These are phyloP conservation scores for Teratosphaeria zuluensis DNA, from an alignment of 2,329 filamentous ascomycete species.

Conservation along the genomic window DNA sequence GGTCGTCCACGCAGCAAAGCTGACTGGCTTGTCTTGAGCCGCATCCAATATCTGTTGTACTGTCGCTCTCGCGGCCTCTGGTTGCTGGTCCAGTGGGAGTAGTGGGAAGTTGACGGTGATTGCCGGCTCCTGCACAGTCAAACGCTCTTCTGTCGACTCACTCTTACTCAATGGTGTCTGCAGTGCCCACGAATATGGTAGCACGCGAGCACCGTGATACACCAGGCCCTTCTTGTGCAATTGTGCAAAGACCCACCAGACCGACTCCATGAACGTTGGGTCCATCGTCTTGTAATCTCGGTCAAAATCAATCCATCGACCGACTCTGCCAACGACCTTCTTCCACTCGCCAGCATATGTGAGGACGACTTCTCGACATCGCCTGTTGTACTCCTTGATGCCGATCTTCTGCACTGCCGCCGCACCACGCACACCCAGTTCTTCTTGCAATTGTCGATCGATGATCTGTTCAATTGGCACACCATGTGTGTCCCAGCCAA, in stretches of 20 bases:
- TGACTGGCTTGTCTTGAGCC: constrained; percentile 50
- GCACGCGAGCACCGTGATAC: constrained; percentile 82
- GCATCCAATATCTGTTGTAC: constrained; percentile 22
- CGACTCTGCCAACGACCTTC: constrained; percentile 74
- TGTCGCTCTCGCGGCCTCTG: constrained; percentile 17
- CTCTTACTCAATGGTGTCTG: constrained; percentile 88
- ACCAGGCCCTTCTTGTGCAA: constrained; percentile 82
- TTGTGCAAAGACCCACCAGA: constrained; percentile 96
- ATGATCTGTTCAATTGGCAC: constrained; percentile 95
- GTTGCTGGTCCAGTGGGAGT: constrained; percentile 30
- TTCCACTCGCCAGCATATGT: constrained; percentile 81
- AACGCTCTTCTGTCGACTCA: constrained; percentile 90
- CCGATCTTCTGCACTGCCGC: constrained; percentile 81
- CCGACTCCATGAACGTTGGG: constrained; percentile 85
- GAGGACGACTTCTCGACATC: constrained; percentile 91
- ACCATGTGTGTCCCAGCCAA: constrained; percentile 93
- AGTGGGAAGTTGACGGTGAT: constrained; percentile 83
- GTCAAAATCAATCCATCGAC: constrained; percentile 96
- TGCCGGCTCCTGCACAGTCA: constrained; percentile 83
- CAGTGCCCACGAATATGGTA: constrained; percentile 89
- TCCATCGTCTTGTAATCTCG: constrained; percentile 99
- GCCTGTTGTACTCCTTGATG: constrained; percentile 79
- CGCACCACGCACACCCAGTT: constrained; percentile 72
- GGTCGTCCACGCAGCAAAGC: constrained; percentile 80
- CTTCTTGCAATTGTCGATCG: constrained; percentile 62